These are phyloP conservation scores for Termitomyces sp. DNA, from an alignment of 768 basidiomycete genomes.

Conservation along the genomic window DNA sequence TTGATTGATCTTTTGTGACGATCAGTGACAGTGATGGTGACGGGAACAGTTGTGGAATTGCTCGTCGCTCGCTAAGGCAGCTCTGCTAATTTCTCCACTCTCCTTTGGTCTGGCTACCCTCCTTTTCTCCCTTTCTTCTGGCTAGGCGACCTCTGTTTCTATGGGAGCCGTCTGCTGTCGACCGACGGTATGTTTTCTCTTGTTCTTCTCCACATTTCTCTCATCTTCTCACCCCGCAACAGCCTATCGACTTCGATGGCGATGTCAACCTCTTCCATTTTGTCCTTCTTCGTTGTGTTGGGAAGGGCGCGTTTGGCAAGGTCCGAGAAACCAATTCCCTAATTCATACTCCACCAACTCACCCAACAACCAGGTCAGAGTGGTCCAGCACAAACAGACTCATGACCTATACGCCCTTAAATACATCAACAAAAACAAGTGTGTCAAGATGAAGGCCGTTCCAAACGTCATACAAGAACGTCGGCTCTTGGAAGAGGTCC, in stretches of 20 bases:
- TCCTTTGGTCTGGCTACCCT: slow-evolving; percentile 11
- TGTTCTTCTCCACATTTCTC: not conserved
- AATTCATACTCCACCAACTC: slow-evolving; percentile 8
- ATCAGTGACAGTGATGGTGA: slow-evolving; percentile 8
- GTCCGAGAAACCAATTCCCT: slow-evolving; percentile 33
- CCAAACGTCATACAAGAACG: slow-evolving; percentile 97
- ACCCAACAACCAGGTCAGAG: slow-evolving; percentile 70
- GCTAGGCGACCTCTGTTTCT: slow-evolving; percentile 4
- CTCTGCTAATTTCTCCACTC: not conserved
- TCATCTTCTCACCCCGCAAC: not conserved
- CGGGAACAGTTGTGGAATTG: not conserved
- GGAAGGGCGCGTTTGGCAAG: slow-evolving; percentile 99
- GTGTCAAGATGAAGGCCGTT: slow-evolving; percentile 97
- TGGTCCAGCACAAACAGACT: slow-evolving; percentile 99
- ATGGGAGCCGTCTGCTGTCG: slow-evolving; percentile 90
- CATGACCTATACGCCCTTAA: slow-evolving; percentile 95
- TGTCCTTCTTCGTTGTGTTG: slow-evolving; percentile 90
- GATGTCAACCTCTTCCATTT: slow-evolving; percentile 98
- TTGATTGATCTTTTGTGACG: too few relatives aligned
- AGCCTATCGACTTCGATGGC: slow-evolving; percentile 95
- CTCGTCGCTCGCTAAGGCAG: not conserved
- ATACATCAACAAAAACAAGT: slow-evolving; percentile 98
- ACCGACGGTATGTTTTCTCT: slow-evolving; percentile 52
- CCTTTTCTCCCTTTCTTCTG: not conserved
- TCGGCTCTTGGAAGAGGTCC: slow-evolving; percentile 89